Conservation (phyloP, 2,329 filamentous ascomycete genomes). For the Sphaceloma murrayae region DNA sequence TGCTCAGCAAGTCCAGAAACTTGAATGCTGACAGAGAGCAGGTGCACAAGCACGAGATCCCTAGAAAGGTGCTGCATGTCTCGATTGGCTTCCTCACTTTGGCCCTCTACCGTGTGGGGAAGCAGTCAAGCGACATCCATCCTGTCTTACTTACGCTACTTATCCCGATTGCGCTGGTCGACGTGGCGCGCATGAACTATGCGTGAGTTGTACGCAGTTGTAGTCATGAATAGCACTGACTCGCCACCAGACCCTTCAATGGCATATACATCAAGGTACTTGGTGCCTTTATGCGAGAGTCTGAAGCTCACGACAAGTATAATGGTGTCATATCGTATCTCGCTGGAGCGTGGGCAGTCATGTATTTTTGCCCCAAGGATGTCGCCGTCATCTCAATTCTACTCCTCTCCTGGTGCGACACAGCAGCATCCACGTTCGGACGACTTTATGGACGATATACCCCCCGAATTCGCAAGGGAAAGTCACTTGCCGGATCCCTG, state of each 20-base stretch:
- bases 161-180: conserved; percentile 72
- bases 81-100: conserved; percentile 93
- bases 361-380: conserved; percentile 86
- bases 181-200: conserved; percentile 74
- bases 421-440: conserved; percentile 89
- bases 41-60: conserved; percentile 88
- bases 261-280: conserved; percentile 73
- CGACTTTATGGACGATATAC: conserved; percentile 84
- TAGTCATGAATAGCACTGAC: background rate
- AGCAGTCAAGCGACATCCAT: conserved; percentile 67
- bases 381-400: conserved; percentile 81
- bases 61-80: conserved; percentile 84
- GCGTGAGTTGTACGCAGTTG: conserved; percentile 31
- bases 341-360: conserved; percentile 75
- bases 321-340: conserved; percentile 98
- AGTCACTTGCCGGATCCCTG: conserved; percentile 80
- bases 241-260: conserved; percentile 52
- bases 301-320: conserved; percentile 75
- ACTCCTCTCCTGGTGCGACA: conserved; percentile 95
- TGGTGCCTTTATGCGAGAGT: conserved; percentile 93
- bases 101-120: conserved; percentile 70
- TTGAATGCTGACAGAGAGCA: conserved; percentile 19
- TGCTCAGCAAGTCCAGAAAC: background rate
- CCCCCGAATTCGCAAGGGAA: conserved; percentile 70
- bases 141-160: conserved; percentile 74